Conservation (phyloP, 805 yeast genomes). For the Zygosaccharomyces rouxii region DNA sequence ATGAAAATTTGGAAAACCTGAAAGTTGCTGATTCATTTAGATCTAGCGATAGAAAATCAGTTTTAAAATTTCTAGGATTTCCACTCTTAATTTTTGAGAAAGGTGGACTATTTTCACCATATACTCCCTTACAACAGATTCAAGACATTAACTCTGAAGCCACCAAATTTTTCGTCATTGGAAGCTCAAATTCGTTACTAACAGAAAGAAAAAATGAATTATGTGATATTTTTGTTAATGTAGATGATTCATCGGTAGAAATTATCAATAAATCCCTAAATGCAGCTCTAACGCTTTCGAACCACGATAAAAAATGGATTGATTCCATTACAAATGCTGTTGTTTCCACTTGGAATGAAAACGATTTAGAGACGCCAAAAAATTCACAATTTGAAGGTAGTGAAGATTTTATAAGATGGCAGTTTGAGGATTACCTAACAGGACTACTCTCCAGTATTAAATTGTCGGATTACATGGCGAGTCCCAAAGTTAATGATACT, state of each 20-base stretch:
- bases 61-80: slow-evolving; percentile 75
- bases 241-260: slow-evolving; percentile 50
- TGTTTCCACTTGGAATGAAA: slow-evolving; percentile 39
- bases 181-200: slow-evolving; percentile 82
- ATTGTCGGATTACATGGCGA: slow-evolving; percentile 52
- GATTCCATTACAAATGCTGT: slow-evolving; percentile 52
- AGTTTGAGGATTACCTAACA: slow-evolving; percentile 84
- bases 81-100: slow-evolving; percentile 82
- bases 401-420: slow-evolving; percentile 83
- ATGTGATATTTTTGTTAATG: slow-evolving; percentile 69
- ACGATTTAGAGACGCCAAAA: slow-evolving; percentile 39
- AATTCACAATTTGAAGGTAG: slow-evolving; percentile 57
- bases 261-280: slow-evolving; percentile 41
- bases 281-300: slow-evolving; percentile 45
- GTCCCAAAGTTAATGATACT: slow-evolving; percentile 36
- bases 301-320: slow-evolving; percentile 72
- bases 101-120: slow-evolving; percentile 88
- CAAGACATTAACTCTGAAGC: slow-evolving; percentile 58
- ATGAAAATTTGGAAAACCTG: slow-evolving; percentile 48
- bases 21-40: slow-evolving; percentile 60
- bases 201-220: slow-evolving; percentile 56
- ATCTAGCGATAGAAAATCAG: slow-evolving; percentile 72
- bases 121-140: slow-evolving; percentile 88
- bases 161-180: slow-evolving; percentile 66
- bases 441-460: slow-evolving; percentile 71